Evolutionary conservation across 2,329 filamentous ascomycete genomes (phyloP).

Genomic region (Diaporthe batatas): DNA sequence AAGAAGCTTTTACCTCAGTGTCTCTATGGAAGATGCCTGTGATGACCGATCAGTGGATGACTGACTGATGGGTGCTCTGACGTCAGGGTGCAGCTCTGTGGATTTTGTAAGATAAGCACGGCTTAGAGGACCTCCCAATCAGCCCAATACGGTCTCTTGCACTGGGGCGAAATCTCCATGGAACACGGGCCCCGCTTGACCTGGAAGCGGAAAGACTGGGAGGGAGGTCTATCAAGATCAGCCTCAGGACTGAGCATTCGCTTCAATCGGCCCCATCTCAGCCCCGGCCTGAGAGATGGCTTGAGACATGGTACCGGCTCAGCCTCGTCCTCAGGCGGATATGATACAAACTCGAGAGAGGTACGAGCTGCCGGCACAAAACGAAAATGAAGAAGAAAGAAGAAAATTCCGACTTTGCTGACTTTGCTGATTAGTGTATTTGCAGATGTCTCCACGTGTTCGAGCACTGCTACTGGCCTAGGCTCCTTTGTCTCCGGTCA

Average conservation of each 20-base stretch:
- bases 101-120: neutral
- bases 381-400: no score
- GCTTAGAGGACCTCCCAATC: neutral
- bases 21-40: neutral
- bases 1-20: constrained; percentile 36
- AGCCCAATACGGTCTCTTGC: no score
- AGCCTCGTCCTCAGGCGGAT: neutral
- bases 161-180: neutral
- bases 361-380: neutral
- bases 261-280: neutral
- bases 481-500: constrained; percentile 7
- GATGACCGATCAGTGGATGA: neutral
- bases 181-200: no score
- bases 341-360: neutral
- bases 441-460: neutral
- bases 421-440: neutral
- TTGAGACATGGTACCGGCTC: constrained; percentile 11
- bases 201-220: neutral
- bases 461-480: neutral
- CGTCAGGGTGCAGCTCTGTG: neutral
- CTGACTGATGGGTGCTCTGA: neutral
- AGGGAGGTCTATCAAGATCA: neutral
- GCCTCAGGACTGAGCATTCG: neutral
- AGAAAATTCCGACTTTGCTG: neutral
- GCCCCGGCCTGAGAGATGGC: neutral